Base-by-base conservation (phyloP, 768 basidiomycete genomes). In the Termitomyces eurrhizus region DNA sequence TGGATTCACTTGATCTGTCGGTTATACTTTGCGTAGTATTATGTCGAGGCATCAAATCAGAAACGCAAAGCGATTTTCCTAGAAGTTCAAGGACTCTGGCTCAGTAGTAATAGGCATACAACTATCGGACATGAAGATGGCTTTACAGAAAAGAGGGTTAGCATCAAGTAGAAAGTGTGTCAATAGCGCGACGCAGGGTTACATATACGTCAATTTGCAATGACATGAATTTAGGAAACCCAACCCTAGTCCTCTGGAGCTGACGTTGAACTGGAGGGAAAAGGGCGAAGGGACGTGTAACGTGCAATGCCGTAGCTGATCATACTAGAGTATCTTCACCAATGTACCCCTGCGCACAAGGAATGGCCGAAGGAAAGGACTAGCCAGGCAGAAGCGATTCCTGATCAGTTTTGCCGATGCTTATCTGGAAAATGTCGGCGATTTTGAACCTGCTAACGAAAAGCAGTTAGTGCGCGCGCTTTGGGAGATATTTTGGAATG, bases 241-340 rank as follows among this genome's bases (percentile, higher is more conserved):
- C 41, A 12, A 16, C 32, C 32, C 18, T 21, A 32, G 24, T 39
- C 57, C 57, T 14, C 24, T 52, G 58, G 52, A 53, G 39, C 53
- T 41, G 53, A 58, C 24, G 36, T 26, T 56, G 29, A 24, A 45
- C 35, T 33, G 39, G 58, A 58, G 62, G 62, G 32, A 56, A 35
- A 1, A 11, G 7, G 6, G 33, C 33, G 52, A 55, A 39, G 54
- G 44, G 33, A 21, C 26, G 37, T 33, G 49, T 56, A 60, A 52
- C 24, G 50, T 52, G 18, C 18, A 33, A 46, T 16, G 55, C 32
- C 48, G 48, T 18, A 50, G 48, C 21, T 37, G n/a, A 41, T 52
- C 41, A 35, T 54, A 33, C 48, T 48, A 45, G 42, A 36, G 8
- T 52, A 21, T 32, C 24, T 16, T 52, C 42, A 51, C 42, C 16